A percentile compares a stretch with the other conserved stretches of the same genome.
Conservation (phyloP, 176 grass and related monocot genomes). For the Musa itinerans region DNA sequence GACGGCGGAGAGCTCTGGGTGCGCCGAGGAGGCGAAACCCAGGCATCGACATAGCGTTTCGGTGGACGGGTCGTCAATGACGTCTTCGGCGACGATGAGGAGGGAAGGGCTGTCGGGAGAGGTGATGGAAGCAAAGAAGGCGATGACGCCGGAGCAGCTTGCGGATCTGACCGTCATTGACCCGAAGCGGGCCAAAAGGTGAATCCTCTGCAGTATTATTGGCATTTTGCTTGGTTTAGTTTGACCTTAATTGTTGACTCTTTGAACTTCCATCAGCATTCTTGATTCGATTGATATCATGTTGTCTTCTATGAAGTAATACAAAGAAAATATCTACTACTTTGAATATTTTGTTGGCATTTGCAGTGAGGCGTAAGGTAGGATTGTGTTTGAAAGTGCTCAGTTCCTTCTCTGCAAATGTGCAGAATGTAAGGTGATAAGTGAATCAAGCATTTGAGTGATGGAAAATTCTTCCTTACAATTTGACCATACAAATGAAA, state of each 20-base stretch:
- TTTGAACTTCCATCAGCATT: neutral
- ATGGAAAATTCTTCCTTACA: neutral
- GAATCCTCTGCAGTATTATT: neutral
- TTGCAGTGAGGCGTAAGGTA: neutral
- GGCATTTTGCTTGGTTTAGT: neutral
- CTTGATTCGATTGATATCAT: neutral
- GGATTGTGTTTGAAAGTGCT: neutral
- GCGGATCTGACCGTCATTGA: slow-evolving; percentile 71
- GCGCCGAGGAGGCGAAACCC: slow-evolving; percentile 34
- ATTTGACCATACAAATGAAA: neutral
- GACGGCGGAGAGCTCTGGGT: slow-evolving; percentile 48
- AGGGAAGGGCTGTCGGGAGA: slow-evolving; percentile 51
- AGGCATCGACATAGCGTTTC: slow-evolving; percentile 94
- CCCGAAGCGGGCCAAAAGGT: slow-evolving; percentile 99
- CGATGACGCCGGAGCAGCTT: slow-evolving; percentile 78
- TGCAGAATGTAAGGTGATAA: neutral
- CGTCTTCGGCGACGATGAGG: slow-evolving; percentile 24
- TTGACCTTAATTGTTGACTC: neutral
- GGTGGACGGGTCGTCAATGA: slow-evolving; percentile 67
- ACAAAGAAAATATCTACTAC: neutral
- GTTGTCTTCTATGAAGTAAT: neutral
- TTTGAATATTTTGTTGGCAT: neutral
- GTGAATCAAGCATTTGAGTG: neutral
- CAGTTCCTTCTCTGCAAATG: neutral
- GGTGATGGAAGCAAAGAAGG: slow-evolving; percentile 89